phyloP scores from a whole-genome alignment of 2,329 filamentous ascomycete genomes.

The Neocatenulostroma microsporum region DNA sequence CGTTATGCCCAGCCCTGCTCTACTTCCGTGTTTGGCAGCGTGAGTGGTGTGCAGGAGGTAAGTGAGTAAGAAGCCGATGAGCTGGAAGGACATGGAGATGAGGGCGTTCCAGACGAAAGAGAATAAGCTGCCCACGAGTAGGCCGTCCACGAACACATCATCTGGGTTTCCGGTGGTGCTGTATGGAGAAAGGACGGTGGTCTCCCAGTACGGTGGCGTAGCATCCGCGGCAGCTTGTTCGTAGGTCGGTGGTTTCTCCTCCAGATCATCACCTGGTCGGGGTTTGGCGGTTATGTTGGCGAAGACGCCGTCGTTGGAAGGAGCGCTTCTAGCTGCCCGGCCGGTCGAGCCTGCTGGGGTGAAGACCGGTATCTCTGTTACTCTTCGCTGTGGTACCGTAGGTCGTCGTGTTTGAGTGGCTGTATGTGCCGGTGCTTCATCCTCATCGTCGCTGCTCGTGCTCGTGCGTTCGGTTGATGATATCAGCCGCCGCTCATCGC shows the following conservation, averaged over 20 bases:
- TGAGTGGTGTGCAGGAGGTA: conserved; percentile 97
- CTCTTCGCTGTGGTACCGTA: conserved; percentile 25
- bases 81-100: conserved; percentile 95
- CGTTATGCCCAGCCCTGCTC: conserved; percentile 87
- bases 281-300: conserved; percentile 91
- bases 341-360: conserved; percentile 26
- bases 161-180: conserved; percentile 78
- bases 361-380: conserved; percentile 50
- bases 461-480: conserved; percentile 31
- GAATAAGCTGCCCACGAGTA: conserved; percentile 83
- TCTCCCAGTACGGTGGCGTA: conserved; percentile 98
- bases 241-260: conserved; percentile 95
- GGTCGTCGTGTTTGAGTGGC: conserved; percentile 7
- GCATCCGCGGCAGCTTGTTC: conserved; percentile 96
- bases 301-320: conserved; percentile 80
- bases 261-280: conserved; percentile 68
- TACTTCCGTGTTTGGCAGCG: conserved; percentile 93
- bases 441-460: background rate
- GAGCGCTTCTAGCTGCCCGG: no score
- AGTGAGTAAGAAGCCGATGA: conserved; percentile 94
- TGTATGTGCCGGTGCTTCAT: background rate
- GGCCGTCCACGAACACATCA: conserved; percentile 93
- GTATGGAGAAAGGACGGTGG: conserved; percentile 89
- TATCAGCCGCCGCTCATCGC: conserved; percentile 82
- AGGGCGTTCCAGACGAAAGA: conserved; percentile 88